Conservation (phyloP, 306 rosid genomes). For the Prunus mongolica region DNA sequence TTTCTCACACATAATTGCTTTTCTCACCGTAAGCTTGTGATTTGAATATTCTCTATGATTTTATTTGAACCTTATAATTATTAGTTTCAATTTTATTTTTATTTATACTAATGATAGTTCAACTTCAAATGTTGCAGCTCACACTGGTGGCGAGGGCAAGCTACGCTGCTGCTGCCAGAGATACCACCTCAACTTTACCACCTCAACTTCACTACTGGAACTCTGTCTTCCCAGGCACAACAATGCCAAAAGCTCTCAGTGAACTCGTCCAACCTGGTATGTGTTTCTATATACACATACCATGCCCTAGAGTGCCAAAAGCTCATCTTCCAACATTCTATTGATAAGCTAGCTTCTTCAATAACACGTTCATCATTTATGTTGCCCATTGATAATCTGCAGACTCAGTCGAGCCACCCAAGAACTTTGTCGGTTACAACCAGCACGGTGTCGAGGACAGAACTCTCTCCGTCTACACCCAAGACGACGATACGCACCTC, state of each 20-base stretch:
- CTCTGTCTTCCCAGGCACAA: background rate
- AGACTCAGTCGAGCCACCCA: background rate
- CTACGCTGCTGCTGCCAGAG: background rate
- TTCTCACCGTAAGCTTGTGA: background rate
- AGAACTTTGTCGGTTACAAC: background rate
- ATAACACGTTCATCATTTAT: no score
- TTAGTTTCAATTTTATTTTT: background rate
- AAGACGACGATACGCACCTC: no score
- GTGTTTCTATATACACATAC: background rate
- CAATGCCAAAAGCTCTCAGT: background rate
- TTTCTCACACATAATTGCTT: no score
- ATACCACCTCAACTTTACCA: background rate
- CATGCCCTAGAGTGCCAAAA: background rate
- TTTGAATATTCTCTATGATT: background rate
- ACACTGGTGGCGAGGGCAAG: background rate
- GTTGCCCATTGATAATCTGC: background rate
- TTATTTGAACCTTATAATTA: background rate
- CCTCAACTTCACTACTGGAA: background rate
- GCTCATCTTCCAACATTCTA: background rate
- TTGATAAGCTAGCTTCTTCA: background rate
- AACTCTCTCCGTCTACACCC: no score
- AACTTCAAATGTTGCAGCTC: background rate
- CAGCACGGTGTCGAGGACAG: no score
- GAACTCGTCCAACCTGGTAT: background rate
- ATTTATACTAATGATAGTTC: background rate